Conservation (phyloP, 768 basidiomycete genomes). For the Mycena leptocephala region DNA sequence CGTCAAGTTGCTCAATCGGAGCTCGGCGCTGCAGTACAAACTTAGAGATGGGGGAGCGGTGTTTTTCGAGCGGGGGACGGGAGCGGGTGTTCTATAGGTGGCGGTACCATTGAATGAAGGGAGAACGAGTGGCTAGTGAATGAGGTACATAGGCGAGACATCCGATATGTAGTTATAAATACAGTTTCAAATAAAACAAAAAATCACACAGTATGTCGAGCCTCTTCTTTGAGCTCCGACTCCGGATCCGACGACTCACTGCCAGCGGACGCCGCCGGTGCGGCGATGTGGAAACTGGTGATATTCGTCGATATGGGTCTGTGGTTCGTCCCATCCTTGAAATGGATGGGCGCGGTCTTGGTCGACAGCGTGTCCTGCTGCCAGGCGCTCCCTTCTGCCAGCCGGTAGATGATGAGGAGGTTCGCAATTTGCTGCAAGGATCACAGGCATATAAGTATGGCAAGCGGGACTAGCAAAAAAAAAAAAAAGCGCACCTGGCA, state of each 20-base stretch:
- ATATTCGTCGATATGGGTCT: slow-evolving; percentile 9
- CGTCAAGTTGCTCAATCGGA: slow-evolving; percentile 65
- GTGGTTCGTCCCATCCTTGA: neutral
- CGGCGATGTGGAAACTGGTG: slow-evolving; percentile 27
- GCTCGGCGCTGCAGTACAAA: slow-evolving; percentile 78
- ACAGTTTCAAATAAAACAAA: neutral
- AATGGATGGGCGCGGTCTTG: slow-evolving; percentile 29
- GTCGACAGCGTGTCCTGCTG: slow-evolving; percentile 42
- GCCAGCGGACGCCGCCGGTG: slow-evolving; percentile 3
- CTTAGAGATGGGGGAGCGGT: slow-evolving; percentile 76
- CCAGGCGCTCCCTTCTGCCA: slow-evolving; percentile 61
- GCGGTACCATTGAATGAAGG: neutral
- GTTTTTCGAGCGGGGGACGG: slow-evolving; percentile 85
- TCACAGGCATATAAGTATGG: neutral
- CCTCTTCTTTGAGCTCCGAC: neutral
- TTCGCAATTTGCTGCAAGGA: slow-evolving; percentile 51
- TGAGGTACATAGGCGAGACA: too few relatives aligned
- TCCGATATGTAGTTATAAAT: neutral
- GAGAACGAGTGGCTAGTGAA: neutral
- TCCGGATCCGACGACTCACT: neutral
- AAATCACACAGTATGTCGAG: neutral
- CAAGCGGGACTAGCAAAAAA: neutral
- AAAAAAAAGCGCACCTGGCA: slow-evolving; percentile 48
- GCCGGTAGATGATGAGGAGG: slow-evolving; percentile 59
- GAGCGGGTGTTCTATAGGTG: slow-evolving; percentile 62